A percentile compares a stretch with the other conserved stretches of the same genome.
phyloP scores from a whole-genome alignment of 2,329 filamentous ascomycete genomes.

The Aspergillus sp. region DNA sequence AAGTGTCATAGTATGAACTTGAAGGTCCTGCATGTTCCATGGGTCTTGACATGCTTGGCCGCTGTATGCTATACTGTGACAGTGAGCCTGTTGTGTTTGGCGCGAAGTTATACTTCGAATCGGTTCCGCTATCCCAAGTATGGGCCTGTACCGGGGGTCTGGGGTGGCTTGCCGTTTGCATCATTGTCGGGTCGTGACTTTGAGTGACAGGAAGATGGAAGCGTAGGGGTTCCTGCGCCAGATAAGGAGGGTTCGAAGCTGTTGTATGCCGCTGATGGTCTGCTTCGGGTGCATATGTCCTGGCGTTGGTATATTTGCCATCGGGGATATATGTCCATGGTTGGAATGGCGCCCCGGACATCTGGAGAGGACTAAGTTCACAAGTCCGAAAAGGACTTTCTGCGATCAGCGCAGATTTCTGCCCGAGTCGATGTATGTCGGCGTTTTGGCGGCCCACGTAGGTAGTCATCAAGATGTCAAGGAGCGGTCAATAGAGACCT shows the following conservation, averaged over 20 bases:
- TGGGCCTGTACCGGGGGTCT: slow-evolving; percentile 18
- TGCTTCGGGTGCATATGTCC: slow-evolving; percentile 15
- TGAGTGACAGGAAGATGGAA: slow-evolving; percentile 20
- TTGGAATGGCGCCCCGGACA: slow-evolving; percentile 31
- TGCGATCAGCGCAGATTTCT: slow-evolving; percentile 4
- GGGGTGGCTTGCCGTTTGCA: slow-evolving; percentile 13
- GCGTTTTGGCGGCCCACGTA: slow-evolving; percentile 1
- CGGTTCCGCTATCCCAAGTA: slow-evolving; percentile 17
- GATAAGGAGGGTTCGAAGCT: slow-evolving; percentile 18
- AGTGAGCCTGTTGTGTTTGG: slow-evolving; percentile 20
- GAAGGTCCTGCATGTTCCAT: slow-evolving; percentile 18
- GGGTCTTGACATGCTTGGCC: slow-evolving; percentile 14
- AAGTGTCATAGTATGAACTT: slow-evolving; percentile 22
- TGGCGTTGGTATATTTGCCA: slow-evolving; percentile 20
- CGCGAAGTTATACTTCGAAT: slow-evolving; percentile 24
- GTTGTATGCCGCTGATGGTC: slow-evolving; percentile 15
- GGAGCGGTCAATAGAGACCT: not conserved
- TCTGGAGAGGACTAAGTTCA: slow-evolving; percentile 23
- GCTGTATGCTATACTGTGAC: slow-evolving; percentile 19
- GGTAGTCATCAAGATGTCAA: slow-evolving; percentile 16
- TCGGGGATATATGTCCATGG: slow-evolving; percentile 29
- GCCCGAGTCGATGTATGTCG: not conserved
- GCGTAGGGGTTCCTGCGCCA: slow-evolving; percentile 25
- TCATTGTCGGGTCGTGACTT: slow-evolving; percentile 19
- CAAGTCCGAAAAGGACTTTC: not conserved